Evolutionary conservation across 371 early-diverging fungal species (phyloP), one percentile per base, ranked within the genome.

Genomic region (Saksenaea oblongispora): DNA sequence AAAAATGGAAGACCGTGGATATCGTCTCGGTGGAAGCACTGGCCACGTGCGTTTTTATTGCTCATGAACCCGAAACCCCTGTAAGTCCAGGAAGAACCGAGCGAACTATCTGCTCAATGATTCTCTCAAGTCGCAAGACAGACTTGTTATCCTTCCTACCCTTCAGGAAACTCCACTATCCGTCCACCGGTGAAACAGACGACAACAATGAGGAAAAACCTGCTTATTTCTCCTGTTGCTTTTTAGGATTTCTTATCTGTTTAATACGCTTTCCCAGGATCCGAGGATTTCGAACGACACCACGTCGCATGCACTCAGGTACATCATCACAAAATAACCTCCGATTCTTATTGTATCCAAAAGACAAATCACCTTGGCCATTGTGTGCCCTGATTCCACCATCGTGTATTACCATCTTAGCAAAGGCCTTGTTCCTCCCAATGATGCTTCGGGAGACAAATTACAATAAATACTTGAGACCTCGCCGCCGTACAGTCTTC

Each of bases 331-430:
- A 18, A 47, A 8, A 17, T 18, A 47, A 47, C 18, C 7, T 22
- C 3, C 39, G 11, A 39, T 39, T 39, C 39, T 39, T 3, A 39
- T n/a, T 11, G n/a, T n/a, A 11, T 39, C 2, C 0, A 22, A 31
- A 37, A 73, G 71, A 5, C 73, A 70, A 55, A 41, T 78, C 11
- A 82, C 82, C 26, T 34, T 82, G 2, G 82, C 78, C 10, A 79
- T 82, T 31, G 74, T 75, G 51, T 69, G 75, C n/a, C 63, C 67
- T 17, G 82, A 82, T 55, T 74, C 82, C 5, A 79, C 79, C 11
- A 69, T 76, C 14, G 72, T 79, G 1, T 82, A 82, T 57, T 82
- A 82, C 58, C 77, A 82, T 47, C 61, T 82, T 24, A 37, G 56
- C 28, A 64, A 65, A 55, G 78, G 81, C 5, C 58, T 80, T 17